These are phyloP conservation scores for Pilobolus umbonatus DNA, from an alignment of 192 early-diverging fungal species.

Conservation along the genomic window DNA sequence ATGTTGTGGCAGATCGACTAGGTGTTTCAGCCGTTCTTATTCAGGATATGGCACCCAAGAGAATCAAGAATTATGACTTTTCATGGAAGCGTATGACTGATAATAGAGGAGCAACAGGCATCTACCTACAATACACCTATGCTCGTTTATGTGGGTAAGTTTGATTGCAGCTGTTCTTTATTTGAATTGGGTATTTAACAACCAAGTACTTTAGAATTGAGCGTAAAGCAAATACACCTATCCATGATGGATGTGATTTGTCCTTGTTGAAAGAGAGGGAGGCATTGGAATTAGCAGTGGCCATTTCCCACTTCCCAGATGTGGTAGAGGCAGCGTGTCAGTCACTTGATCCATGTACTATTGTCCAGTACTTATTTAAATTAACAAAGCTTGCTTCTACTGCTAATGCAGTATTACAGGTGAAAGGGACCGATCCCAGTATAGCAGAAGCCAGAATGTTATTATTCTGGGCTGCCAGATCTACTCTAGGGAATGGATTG, in stretches of 20 bases:
- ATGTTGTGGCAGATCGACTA: conserved; percentile 71
- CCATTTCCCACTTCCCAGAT: conserved; percentile 80
- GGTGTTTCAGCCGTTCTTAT: conserved; percentile 85
- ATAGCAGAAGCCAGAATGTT: conserved; percentile 76
- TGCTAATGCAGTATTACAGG: conserved; percentile 62
- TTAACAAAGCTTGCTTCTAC: conserved; percentile 69
- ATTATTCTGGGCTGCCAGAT: conserved; percentile 68
- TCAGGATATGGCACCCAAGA: conserved; percentile 80
- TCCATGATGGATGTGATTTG: conserved; percentile 49
- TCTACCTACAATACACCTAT: conserved; percentile 95
- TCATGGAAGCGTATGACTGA: conserved; percentile 86
- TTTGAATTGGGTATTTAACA: background rate
- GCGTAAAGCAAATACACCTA: conserved; percentile 50
- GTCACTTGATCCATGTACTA: conserved; percentile 70
- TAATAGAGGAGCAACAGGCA: conserved; percentile 90
- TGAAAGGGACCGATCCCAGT: conserved; percentile 54
- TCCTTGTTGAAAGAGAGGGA: conserved; percentile 63
- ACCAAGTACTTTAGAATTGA: conserved; percentile 49
- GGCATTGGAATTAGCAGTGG: conserved; percentile 64
- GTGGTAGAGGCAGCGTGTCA: conserved; percentile 54
- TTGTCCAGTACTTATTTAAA: conserved; percentile 74
- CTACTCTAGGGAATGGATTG: conserved; percentile 80
- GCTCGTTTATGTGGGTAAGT: conserved; percentile 79
- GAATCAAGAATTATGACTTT: conserved; percentile 90
- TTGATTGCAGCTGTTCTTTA: background rate